Evolutionary conservation across 148 eudicot species (phyloP).

Genomic region (Nepenthes mirabilis): DNA sequence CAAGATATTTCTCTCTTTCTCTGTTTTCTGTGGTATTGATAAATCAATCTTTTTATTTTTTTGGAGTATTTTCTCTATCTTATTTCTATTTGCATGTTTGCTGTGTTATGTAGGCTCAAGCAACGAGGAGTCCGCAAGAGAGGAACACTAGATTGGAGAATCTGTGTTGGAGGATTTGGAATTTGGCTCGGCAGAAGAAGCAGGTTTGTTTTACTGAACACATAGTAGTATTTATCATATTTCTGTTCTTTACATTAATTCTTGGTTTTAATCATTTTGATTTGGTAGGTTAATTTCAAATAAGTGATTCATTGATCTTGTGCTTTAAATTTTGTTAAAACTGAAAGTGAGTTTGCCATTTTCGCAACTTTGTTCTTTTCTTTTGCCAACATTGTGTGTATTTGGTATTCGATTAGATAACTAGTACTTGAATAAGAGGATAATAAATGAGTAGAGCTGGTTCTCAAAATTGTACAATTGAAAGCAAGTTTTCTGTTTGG

Average conservation of each 20-base stretch:
- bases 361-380: not conserved
- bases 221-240: too few species aligned
- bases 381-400: too few species aligned
- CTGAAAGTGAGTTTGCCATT: not conserved
- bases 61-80: not conserved
- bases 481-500: not conserved
- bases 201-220: slow-evolving; percentile 32
- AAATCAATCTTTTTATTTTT: not conserved
- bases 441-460: not conserved
- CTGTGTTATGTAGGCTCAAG: slow-evolving; percentile 52
- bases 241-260: too few species aligned
- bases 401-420: too few species aligned
- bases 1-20: not conserved
- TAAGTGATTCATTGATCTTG: too few species aligned
- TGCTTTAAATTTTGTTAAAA: not conserved
- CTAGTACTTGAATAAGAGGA: too few species aligned
- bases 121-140: slow-evolving; percentile 94
- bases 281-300: too few species aligned
- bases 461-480: not conserved
- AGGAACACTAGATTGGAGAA: slow-evolving; percentile 97
- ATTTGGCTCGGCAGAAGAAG: slow-evolving; percentile 97
- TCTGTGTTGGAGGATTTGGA: slow-evolving; percentile 99
- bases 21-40: not conserved
- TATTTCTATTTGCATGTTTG: not conserved
- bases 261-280: too few species aligned